Evolutionary conservation across 768 basidiomycete genomes (phyloP).

Genomic region (Pluteus cervinus): DNA sequence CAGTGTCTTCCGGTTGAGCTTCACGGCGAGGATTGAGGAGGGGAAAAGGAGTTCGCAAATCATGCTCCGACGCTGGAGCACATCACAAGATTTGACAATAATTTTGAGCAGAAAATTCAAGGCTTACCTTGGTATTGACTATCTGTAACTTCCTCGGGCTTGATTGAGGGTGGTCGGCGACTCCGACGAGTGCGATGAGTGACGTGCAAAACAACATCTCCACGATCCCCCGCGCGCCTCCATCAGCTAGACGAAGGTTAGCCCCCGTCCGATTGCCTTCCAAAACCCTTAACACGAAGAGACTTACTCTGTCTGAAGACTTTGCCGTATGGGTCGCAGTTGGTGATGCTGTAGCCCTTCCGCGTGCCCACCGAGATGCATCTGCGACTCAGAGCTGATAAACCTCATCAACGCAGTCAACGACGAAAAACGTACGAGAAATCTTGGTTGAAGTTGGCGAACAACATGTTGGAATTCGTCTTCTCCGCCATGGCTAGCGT

Average conservation of each 20-base stretch:
- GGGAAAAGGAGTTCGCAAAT: conserved; percentile 99
- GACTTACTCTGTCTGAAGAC: conserved; percentile 91
- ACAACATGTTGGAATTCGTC: conserved; percentile 52
- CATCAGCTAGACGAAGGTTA: conserved; percentile 42
- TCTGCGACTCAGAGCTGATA: conserved; percentile 23
- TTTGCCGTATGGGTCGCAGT: conserved; percentile 95
- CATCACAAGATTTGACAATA: conserved; percentile 5
- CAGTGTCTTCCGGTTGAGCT: conserved; percentile 93
- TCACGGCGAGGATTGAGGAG: conserved; percentile 94
- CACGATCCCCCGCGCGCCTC: conserved; percentile 92
- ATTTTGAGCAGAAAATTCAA: background rate
- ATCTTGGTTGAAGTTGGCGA: conserved; percentile 97
- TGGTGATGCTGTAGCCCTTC: conserved; percentile 95
- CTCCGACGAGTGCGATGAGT: conserved; percentile 93
- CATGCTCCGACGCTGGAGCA: conserved; percentile 82
- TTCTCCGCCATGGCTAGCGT: conserved; percentile 28
- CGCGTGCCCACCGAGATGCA: conserved; percentile 94
- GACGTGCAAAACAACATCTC: conserved; percentile 99
- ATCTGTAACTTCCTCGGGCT: conserved; percentile 95
- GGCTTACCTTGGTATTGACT: conserved; percentile 90
- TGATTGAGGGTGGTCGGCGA: conserved; percentile 85
- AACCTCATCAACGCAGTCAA: background rate
- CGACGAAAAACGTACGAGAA: conserved; percentile 61
- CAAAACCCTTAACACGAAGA: too few relatives aligned
- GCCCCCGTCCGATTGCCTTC: background rate